Evolutionary conservation across 306 rosid genomes (phyloP).

Genomic region (Astragalus membranaceus): DNA sequence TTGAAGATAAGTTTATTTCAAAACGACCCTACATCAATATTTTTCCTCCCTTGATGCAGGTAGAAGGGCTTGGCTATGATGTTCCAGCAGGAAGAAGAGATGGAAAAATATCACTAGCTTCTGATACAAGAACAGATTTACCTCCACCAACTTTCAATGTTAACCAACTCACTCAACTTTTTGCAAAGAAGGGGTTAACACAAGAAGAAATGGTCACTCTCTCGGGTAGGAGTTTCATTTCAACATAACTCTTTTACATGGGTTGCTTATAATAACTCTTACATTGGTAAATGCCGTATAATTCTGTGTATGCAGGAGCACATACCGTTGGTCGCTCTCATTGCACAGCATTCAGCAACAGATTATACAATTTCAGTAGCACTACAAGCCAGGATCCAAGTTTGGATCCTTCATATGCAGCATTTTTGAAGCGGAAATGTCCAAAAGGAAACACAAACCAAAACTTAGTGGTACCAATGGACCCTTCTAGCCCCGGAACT

Average conservation of each 20-base stretch:
- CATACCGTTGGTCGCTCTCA: conserved; percentile 75
- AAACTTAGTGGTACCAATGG: conserved; percentile 54
- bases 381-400: conserved; percentile 52
- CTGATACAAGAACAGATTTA: conserved; percentile 46
- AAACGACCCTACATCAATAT: neutral
- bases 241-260: neutral
- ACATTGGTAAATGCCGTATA: neutral
- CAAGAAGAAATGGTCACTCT: conserved; percentile 77
- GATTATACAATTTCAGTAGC: conserved; percentile 61
- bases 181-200: conserved; percentile 59
- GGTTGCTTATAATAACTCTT: neutral
- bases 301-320: conserved; percentile 39
- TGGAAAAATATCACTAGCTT: conserved; percentile 52
- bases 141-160: conserved; percentile 53
- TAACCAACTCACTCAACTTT: conserved; percentile 51
- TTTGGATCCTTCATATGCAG: conserved; percentile 43
- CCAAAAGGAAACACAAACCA: conserved; percentile 45
- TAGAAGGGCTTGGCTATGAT: conserved; percentile 51
- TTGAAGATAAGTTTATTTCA: neutral
- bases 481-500: conserved; percentile 41
- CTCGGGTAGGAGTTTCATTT: conserved; percentile 41
- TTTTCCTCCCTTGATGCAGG: conserved; percentile 31
- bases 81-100: conserved; percentile 90
- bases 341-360: conserved; percentile 45
- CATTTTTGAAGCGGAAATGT: conserved; percentile 45